Evolutionary conservation across 345 rosid species (phyloP).

Genomic region (Triadica sebifera): DNA sequence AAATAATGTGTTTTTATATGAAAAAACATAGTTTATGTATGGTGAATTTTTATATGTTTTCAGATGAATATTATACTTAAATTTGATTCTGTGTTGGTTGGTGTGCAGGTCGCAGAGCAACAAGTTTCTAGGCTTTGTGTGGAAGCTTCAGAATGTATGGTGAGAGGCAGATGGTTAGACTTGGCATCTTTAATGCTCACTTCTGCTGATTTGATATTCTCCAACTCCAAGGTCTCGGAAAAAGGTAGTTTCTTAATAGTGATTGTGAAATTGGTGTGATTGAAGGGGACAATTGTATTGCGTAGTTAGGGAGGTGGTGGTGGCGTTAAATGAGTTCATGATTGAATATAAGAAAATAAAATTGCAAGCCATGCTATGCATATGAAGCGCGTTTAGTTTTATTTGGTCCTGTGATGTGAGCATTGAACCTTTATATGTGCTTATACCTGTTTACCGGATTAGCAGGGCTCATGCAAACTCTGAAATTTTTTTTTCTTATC

Average conservation of each 20-base stretch:
- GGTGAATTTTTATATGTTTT: not conserved
- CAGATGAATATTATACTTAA: not conserved
- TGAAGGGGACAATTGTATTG: not conserved
- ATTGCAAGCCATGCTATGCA: not conserved
- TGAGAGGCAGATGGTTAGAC: slow-evolving; percentile 67
- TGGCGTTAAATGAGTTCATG: not conserved
- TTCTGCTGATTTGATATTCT: slow-evolving; percentile 76
- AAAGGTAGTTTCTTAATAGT: slow-evolving; percentile 49
- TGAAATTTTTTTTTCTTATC: not conserved
- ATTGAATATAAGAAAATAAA: not conserved
- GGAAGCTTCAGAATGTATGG: slow-evolving; percentile 78
- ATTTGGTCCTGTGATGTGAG: not conserved
- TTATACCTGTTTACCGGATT: not conserved
- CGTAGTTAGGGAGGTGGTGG: not conserved
- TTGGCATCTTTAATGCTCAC: slow-evolving; percentile 80
- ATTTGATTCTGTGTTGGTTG: not conserved
- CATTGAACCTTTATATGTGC: not conserved
- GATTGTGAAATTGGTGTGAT: not conserved
- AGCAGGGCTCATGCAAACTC: not conserved
- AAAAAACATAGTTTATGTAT: not conserved
- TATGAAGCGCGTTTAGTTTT: not conserved
- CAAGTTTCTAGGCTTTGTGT: slow-evolving; percentile 68
- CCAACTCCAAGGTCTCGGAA: slow-evolving; percentile 72
- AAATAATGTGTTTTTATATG: not conserved
- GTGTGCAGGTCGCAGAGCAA: slow-evolving; percentile 63